Evolutionary conservation across 768 basidiomycete genomes (phyloP), one percentile per base, ranked within the genome.

Genomic region (Mrakia gelida): DNA sequence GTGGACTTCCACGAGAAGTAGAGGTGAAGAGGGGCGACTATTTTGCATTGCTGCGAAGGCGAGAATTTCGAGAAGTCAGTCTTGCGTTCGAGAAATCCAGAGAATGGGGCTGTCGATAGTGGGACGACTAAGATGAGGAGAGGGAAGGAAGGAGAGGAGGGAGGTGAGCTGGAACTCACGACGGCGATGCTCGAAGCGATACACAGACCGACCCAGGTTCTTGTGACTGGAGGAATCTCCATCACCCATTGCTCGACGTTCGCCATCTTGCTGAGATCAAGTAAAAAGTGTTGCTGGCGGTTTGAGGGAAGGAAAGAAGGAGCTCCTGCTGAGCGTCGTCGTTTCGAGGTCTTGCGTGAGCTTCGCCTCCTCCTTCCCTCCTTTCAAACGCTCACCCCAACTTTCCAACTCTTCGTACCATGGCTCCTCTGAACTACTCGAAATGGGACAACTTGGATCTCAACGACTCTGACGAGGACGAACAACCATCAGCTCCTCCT

Each of bases 1-100:
- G 92, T 90, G 54, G 91, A 89, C 84, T 92, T 92, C 83, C 90
- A 92, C 81, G 92, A 96, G 85, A 93, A 96, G 84, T 95, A 98
- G 61, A 97, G 88, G 83, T 97, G 95, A 34, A 96, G 85, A 3
- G 94, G 93, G 0, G 94, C 93, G 4, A 98, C 89, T 38, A 94
- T 86, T 82, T 95, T 92, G 81, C 91, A 93, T 94, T 98, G 95
- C 95, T 97, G 74, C 41, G 34, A 16, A 45, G 70, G n/a, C 41
- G 23, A 13, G 16, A 21, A 16, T 28, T 7, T 15, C n/a, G n/a
- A n/a, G 38, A 16, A 63, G 59, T 26, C 2, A 76, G 62, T 26
- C 21, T 38, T 0, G 41, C 18, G 2, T 21, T 52, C 2, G 49
- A 45, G 45, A 16, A 21, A 7, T 0, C 1, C 8, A 34, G n/a